Conservation (phyloP, 257 asterid species). For the Petrea volubilis region DNA sequence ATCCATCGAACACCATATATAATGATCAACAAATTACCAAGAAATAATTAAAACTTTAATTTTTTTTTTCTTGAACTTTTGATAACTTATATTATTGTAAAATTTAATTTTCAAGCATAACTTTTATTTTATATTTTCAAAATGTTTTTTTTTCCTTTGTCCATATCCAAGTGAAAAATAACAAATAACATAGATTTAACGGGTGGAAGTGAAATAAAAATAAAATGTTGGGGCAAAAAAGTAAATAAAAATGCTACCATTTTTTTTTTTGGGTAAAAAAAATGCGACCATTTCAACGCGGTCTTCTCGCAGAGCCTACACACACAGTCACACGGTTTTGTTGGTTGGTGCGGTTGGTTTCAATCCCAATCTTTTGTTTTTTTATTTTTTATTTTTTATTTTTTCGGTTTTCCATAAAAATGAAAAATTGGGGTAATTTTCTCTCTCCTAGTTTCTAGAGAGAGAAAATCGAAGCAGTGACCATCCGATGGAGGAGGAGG, state of each 20-base stretch:
- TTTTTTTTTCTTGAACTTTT: too few relatives aligned
- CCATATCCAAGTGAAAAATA: too few relatives aligned
- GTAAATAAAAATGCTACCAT: too few relatives aligned
- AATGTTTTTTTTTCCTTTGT: too few relatives aligned
- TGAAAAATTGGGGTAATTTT: constrained; percentile 37
- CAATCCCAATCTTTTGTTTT: constrained; percentile 31
- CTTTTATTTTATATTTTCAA: too few relatives aligned
- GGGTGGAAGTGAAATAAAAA: not conserved
- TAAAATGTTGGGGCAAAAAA: not conserved
- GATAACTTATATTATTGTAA: too few relatives aligned
- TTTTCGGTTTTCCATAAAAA: constrained; percentile 5
- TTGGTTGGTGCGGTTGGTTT: constrained; percentile 49
- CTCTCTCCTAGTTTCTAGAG: constrained; percentile 40
- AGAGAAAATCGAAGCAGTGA: constrained; percentile 36
- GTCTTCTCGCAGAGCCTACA: constrained; percentile 43
- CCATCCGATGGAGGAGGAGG: constrained; percentile 62
- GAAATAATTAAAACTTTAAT: too few relatives aligned
- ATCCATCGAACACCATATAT: too few relatives aligned
- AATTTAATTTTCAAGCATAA: too few relatives aligned
- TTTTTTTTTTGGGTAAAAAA: not conserved
- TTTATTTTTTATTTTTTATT: too few relatives aligned
- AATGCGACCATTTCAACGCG: constrained; percentile 52
- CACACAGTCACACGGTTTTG: constrained; percentile 30
- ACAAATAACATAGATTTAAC: too few relatives aligned
- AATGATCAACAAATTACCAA: too few relatives aligned